These are phyloP conservation scores for Mortierella sp. DNA, from an alignment of 371 early-diverging fungal genomes.

Conservation along the genomic window DNA sequence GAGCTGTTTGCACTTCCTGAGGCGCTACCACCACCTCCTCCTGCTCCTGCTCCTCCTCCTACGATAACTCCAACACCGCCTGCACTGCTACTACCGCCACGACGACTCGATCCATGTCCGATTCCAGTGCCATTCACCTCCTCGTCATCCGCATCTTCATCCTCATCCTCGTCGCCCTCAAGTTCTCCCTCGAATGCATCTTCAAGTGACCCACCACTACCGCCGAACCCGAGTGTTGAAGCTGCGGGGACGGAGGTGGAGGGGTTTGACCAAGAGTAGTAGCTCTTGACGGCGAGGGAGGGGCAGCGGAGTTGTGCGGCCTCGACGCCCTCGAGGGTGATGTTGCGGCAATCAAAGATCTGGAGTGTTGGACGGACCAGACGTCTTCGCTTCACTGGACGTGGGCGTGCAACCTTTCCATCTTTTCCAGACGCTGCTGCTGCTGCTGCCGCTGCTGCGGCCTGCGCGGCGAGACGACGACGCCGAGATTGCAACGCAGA, in stretches of 20 bases:
- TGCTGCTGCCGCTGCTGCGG: slow-evolving; percentile 18
- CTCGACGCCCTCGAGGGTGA: slow-evolving; percentile 51
- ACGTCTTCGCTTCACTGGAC: slow-evolving; percentile 2
- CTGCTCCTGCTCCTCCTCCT: too few relatives aligned
- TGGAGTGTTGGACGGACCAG: slow-evolving; percentile 37
- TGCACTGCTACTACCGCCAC: not conserved
- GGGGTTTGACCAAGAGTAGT: slow-evolving; percentile 55
- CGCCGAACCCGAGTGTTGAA: slow-evolving; percentile 22
- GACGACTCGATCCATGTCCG: not conserved
- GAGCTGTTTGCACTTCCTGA: slow-evolving; percentile 15
- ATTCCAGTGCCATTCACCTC: not conserved
- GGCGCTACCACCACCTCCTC: not conserved
- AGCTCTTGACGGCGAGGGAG: slow-evolving; percentile 42
- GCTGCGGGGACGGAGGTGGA: slow-evolving; percentile 28
- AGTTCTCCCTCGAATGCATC: slow-evolving; percentile 14
- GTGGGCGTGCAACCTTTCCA: not conserved
- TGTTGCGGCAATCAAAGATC: slow-evolving; percentile 56
- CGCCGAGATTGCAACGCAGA: not conserved
- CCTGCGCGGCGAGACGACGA: not conserved
- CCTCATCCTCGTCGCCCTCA: slow-evolving; percentile 28
- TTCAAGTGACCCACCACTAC: slow-evolving; percentile 1
- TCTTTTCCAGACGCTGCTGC: not conserved
- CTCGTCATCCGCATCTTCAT: slow-evolving; percentile 28
- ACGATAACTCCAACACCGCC: not conserved
- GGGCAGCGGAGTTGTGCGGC: slow-evolving; percentile 34